Base-by-base conservation (phyloP, 768 basidiomycete species). In the Gautieria morchelliformis region DNA sequence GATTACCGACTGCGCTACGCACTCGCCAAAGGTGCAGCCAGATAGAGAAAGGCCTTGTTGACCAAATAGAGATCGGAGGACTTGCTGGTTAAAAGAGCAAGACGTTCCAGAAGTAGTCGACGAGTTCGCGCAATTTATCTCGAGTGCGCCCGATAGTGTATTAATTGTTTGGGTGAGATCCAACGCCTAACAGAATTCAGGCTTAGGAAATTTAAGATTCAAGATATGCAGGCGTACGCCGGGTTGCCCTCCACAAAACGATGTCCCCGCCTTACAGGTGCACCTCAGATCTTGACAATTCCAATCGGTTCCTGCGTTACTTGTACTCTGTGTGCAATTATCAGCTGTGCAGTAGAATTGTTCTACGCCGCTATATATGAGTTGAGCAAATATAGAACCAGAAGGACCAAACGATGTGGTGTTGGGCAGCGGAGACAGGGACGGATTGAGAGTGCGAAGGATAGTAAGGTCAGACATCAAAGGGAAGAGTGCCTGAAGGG, bases 11-110 rank as follows among this genome's bases (percentile, higher is more conserved):
- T 95, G 92, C 3, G 78, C 72, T 15, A 96, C 84, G 68, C 94
- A 96, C 70, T 97, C 94, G 24, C 94, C 94, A 62, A 87, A 94
- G 0, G 72, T 74, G 68, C 94, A 97, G 0, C 78, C 81, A 53
- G 77, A 76, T 10, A 97, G 74, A 6, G 74, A 62, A n/a, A 97
- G 79, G 0, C 94, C 94, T 40, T 69, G 65, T 0, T 76, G 61
- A 8, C 93, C 93, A 63, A 97, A 95, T 1, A 96, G 64, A 1
- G 64, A 58, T 27, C 85, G 66, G n/a, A 97, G 72, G 19, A 77
- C 70, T 14, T 68, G 61, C 69, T 96, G 91, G 65, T 87, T 78
- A 76, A 97, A 96, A 11, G 78, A 68, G 69, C 94, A 97, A 1
- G 75, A 75, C 3, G 80, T 76, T 27, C 77, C 72, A 46, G 75